Percentiles rank a stretch among this genome's conserved stretches.
Conservation (phyloP, 1,284 basidiomycete species). For the Ceratobasidium theobromae region DNA sequence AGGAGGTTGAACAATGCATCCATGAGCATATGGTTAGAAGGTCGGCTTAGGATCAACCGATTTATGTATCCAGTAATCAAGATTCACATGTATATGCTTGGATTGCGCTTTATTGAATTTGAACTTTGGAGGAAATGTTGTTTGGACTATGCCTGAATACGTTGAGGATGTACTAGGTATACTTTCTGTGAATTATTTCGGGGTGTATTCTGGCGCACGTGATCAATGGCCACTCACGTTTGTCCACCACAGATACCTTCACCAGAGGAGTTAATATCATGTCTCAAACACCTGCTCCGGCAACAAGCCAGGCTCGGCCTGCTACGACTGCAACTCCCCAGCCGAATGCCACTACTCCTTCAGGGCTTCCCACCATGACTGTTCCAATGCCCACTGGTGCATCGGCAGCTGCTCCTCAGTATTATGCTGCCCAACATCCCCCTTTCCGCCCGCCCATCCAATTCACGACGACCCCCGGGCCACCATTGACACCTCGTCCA, state of each 20-base stretch:
- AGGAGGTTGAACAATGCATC: neutral
- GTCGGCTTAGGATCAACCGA: neutral
- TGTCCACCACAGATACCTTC: neutral
- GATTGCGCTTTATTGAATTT: too few relatives aligned
- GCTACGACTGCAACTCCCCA: conserved; percentile 2
- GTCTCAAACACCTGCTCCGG: neutral
- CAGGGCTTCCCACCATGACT: neutral
- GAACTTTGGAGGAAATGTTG: too few relatives aligned
- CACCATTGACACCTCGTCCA: conserved; percentile 12
- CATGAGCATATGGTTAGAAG: neutral
- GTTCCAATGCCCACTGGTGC: neutral
- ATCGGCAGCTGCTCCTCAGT: conserved; percentile 15
- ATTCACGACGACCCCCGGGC: conserved; percentile 28
- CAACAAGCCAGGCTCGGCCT: neutral
- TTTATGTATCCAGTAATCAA: neutral
- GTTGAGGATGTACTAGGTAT: too few relatives aligned
- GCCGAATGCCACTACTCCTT: neutral
- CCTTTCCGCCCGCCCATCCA: conserved; percentile 24
- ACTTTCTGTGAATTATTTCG: too few relatives aligned
- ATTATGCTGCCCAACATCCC: conserved; percentile 12
- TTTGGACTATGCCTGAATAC: too few relatives aligned
- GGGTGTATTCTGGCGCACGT: neutral
- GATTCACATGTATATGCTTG: too few relatives aligned
- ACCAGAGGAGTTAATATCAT: neutral
- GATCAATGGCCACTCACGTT: neutral